Evolutionary conservation across 225 moss, liverwort and hornwort species (phyloP).

Genomic region (Takakia lepidozioides): DNA sequence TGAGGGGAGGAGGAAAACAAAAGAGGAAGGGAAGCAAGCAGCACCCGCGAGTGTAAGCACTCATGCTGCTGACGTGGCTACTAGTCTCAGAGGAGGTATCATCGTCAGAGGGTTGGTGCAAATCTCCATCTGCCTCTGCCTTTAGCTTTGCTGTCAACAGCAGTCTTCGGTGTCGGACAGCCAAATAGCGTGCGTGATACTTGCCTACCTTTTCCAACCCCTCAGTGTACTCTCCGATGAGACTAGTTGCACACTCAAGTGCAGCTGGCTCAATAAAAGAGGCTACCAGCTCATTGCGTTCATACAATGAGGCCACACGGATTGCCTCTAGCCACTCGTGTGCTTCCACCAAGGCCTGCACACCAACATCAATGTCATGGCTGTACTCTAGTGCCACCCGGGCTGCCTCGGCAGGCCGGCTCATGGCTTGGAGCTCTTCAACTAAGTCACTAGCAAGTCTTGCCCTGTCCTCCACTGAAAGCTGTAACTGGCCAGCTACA

Average conservation of each 20-base stretch:
- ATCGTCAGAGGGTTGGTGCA: conserved; percentile 32
- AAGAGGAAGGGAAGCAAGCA: no score
- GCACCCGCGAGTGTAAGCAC: conserved; percentile 84
- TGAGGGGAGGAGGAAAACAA: no score
- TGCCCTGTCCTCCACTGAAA: conserved; percentile 29
- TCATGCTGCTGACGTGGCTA: conserved; percentile 81
- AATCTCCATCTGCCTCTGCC: conserved; percentile 55
- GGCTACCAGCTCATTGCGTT: conserved; percentile 43
- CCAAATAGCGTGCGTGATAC: conserved; percentile 65
- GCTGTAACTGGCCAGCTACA: conserved; percentile 59
- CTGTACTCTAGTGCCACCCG: conserved; percentile 69
- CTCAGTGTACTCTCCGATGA: conserved; percentile 70
- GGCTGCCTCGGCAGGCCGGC: conserved; percentile 87
- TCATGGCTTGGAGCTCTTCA: conserved; percentile 94
- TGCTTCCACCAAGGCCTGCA: conserved; percentile 74
- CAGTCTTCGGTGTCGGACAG: conserved; percentile 71
- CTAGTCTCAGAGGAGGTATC: conserved; percentile 81
- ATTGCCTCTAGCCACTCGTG: conserved; percentile 94
- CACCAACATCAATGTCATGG: conserved; percentile 69
- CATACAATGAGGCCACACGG: conserved; percentile 57
- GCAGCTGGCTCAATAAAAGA: conserved; percentile 59
- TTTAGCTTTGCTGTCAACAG: conserved; percentile 69
- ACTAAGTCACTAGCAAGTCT: conserved; percentile 67
- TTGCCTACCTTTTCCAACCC: conserved; percentile 77
- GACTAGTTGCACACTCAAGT: conserved; percentile 58